These are phyloP conservation scores for Debaryomyces sp. DNA, from an alignment of 1,139 yeast genomes.

Conservation along the genomic window DNA sequence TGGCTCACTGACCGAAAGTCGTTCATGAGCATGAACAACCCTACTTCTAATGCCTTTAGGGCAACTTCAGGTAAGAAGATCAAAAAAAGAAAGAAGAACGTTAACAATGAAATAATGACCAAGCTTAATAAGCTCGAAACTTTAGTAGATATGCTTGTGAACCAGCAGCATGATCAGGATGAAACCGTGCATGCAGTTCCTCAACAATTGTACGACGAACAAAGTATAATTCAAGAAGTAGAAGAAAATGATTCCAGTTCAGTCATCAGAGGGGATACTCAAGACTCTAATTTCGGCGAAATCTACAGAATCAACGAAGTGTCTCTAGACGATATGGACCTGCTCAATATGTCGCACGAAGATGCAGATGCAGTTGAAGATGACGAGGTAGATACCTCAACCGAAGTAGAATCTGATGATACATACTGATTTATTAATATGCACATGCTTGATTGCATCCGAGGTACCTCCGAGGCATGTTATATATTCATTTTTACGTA, in stretches of 20 bases:
- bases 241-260: slow-evolving; percentile 2
- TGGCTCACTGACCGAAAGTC: slow-evolving; percentile 1
- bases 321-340: slow-evolving; percentile 22
- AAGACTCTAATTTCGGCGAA: neutral
- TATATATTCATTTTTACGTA: neutral
- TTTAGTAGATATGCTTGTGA: slow-evolving; percentile 5
- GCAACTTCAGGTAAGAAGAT: neutral
- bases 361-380: slow-evolving; percentile 9
- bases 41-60: slow-evolving; percentile 1
- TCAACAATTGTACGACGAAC: slow-evolving; percentile 16
- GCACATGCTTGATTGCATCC: neutral
- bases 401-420: slow-evolving; percentile 18
- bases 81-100: slow-evolving; percentile 4
- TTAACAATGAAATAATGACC: slow-evolving; percentile 8
- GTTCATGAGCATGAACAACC: slow-evolving; percentile 4
- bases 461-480: neutral
- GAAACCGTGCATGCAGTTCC: slow-evolving; percentile 8
- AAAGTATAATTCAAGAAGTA: slow-evolving; percentile 9
- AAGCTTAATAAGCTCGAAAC: slow-evolving; percentile 9
- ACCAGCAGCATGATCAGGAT: neutral
- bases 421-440: slow-evolving; percentile 12
- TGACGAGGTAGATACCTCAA: slow-evolving; percentile 11
- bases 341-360: slow-evolving; percentile 17
- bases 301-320: slow-evolving; percentile 27
- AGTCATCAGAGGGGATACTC: slow-evolving; percentile 1